phyloP scores from a whole-genome alignment of 345 rosid species.

The Rhizophora apiculata region DNA sequence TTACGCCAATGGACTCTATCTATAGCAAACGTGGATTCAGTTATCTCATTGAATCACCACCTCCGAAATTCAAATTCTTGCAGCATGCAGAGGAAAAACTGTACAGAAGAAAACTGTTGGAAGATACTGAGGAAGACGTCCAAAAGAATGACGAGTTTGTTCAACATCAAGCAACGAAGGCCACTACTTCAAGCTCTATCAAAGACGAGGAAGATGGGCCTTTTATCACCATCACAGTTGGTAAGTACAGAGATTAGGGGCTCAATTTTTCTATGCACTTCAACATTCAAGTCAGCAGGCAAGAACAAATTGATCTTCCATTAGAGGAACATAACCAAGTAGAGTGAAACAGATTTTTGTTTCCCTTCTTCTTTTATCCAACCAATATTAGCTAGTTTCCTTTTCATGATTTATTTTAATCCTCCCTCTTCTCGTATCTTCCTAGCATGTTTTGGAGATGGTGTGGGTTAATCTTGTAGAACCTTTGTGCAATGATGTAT shows the following conservation, averaged over 20 bases:
- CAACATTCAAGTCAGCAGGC: constrained; percentile 33
- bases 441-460: background rate
- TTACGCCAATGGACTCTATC: constrained; percentile 53
- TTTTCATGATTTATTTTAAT: background rate
- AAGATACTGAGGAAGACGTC: constrained; percentile 29
- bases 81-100: constrained; percentile 96
- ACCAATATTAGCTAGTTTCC: background rate
- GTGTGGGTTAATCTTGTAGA: constrained; percentile 22
- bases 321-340: constrained; percentile 17
- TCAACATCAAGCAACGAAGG: constrained; percentile 19
- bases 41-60: constrained; percentile 69
- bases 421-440: background rate
- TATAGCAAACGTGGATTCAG: constrained; percentile 43
- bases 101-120: constrained; percentile 37
- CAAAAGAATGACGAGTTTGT: constrained; percentile 12
- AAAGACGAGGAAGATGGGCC: constrained; percentile 54
- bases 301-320: constrained; percentile 18
- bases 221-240: constrained; percentile 51
- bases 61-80: constrained; percentile 87
- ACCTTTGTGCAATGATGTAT: constrained; percentile 14
- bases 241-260: constrained; percentile 38
- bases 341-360: background rate
- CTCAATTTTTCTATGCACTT: constrained; percentile 31
- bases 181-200: constrained; percentile 21
- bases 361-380: background rate